Base-by-base conservation (phyloP, 352 stramenopile species). In the Phytophthora sp. region DNA sequence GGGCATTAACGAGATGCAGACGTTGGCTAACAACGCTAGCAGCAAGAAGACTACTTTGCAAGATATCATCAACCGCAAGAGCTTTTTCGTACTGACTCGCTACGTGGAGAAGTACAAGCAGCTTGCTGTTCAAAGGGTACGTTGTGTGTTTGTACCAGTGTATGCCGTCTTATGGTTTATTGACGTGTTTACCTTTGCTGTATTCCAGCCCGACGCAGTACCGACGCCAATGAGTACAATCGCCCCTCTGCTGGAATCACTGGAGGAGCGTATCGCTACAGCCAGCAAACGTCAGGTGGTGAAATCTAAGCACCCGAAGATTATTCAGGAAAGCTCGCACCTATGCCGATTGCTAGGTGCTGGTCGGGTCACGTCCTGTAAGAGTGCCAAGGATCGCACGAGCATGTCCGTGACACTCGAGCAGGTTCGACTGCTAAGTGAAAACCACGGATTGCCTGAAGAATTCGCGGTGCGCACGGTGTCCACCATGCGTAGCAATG, bases 361-460 rank as follows among this genome's bases (percentile, higher is more conserved):
- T 41, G 94, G 90, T 1, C 88, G 90, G 28, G 80, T 96, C 27
- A 96, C 97, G 3, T 98, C 96, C 50, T 99, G 96, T 77, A 98
- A 98, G 69, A 97, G 79, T 65, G 95, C 94, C 8, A 99, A 98
- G 65, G 95, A 99, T 77, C 89, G 96, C 49, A 98, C 96, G 15
- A 87, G 89, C 21, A 99, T 99, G 96, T 95, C 96, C 21, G 87
- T 98, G 30, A 98, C 95, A 15, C 91, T 98, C 28, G 97, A 98
- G 69, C 88, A 98, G 60, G 78, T 84, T 28, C 77, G 80, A 12
- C 46, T 93, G 12, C 60, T 93, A 32, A 74, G 66, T 39, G 77
- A 88, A 12, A 72, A 88, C 53, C 82, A 93, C 48, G 78, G 74
- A 0, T 53, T 93, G 15, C 76, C 83, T 0, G 64, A 77, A 28